These are phyloP conservation scores for Athelia psychrophila DNA, from an alignment of 1,284 basidiomycete genomes.

Conservation along the genomic window DNA sequence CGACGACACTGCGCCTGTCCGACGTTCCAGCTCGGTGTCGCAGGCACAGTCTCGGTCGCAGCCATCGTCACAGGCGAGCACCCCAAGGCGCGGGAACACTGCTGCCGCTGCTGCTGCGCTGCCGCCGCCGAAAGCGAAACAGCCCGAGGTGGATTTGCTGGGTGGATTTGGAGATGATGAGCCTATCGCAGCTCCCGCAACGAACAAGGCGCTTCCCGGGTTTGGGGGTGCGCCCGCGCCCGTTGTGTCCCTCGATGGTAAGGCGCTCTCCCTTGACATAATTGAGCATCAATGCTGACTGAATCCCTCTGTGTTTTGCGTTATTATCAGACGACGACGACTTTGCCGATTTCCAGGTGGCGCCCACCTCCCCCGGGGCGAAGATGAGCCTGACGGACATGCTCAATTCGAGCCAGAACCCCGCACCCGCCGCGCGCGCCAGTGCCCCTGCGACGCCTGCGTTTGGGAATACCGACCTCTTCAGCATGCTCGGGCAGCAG, in stretches of 20 bases:
- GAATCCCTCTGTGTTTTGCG: conserved; percentile 9
- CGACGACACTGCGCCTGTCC: conserved; percentile 53
- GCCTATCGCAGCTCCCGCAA: conserved; percentile 33
- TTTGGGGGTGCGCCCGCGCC: conserved; percentile 18
- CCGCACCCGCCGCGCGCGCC: background rate
- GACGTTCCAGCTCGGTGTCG: conserved; percentile 37
- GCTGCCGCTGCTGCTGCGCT: conserved; percentile 43
- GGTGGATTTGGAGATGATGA: conserved; percentile 79
- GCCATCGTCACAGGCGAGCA: conserved; percentile 14
- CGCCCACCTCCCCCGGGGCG: conserved; percentile 42
- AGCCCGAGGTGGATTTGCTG: conserved; percentile 67
- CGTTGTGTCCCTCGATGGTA: conserved; percentile 45
- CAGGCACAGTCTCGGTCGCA: conserved; percentile 8
- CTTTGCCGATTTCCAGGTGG: conserved; percentile 89
- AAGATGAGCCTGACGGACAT: conserved; percentile 55
- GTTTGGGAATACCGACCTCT: conserved; percentile 8
- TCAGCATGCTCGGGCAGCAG: conserved; percentile 8
- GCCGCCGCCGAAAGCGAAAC: conserved; percentile 39
- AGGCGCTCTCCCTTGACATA: conserved; percentile 3
- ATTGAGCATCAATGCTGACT: too few relatives aligned
- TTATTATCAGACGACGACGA: conserved; percentile 57
- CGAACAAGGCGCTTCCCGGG: conserved; percentile 60
- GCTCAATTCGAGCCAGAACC: conserved; percentile 30
- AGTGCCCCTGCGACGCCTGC: background rate
- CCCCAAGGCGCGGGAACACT: conserved; percentile 24